These are phyloP conservation scores for Aspergillus awamori DNA, from an alignment of 2,329 filamentous ascomycete genomes.

Conservation along the genomic window DNA sequence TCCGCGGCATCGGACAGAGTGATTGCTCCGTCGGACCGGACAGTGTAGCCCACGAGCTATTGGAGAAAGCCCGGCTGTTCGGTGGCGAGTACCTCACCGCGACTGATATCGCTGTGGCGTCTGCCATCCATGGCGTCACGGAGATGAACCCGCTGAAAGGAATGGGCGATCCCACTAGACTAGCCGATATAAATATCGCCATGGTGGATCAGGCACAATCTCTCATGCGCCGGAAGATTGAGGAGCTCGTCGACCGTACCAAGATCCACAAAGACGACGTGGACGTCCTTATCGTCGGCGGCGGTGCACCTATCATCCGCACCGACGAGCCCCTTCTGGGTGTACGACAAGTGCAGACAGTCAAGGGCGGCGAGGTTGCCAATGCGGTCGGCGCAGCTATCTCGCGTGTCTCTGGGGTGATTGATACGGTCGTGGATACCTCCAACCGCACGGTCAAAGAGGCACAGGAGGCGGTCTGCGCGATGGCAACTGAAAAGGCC, in stretches of 20 bases:
- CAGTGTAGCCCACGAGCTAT: constrained; percentile 62
- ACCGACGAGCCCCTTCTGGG: constrained; percentile 3
- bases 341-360: constrained; percentile 5
- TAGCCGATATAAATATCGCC: background rate
- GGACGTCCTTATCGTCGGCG: constrained; percentile 63
- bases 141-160: constrained; percentile 4
- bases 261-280: constrained; percentile 14
- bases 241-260: constrained; percentile 13
- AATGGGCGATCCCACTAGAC: background rate
- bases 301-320: constrained; percentile 47
- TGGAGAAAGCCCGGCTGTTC: constrained; percentile 59
- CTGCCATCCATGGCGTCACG: background rate
- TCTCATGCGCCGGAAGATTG: constrained; percentile 6
- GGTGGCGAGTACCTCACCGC: constrained; percentile 60
- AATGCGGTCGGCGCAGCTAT: constrained; percentile 69
- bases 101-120: constrained; percentile 58
- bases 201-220: background rate
- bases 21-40: constrained; percentile 60
- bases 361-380: constrained; percentile 51
- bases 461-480: constrained; percentile 6
- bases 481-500: constrained; percentile 6
- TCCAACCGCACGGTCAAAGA: constrained; percentile 24
- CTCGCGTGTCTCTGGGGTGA: constrained; percentile 57
- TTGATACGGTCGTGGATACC: constrained; percentile 14
- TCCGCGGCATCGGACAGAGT: constrained; percentile 42